Percentiles rank a stretch among this genome's conserved stretches.
These are phyloP conservation scores for Coprinopsis sp. DNA, from an alignment of 768 basidiomycete species.

Conservation along the genomic window DNA sequence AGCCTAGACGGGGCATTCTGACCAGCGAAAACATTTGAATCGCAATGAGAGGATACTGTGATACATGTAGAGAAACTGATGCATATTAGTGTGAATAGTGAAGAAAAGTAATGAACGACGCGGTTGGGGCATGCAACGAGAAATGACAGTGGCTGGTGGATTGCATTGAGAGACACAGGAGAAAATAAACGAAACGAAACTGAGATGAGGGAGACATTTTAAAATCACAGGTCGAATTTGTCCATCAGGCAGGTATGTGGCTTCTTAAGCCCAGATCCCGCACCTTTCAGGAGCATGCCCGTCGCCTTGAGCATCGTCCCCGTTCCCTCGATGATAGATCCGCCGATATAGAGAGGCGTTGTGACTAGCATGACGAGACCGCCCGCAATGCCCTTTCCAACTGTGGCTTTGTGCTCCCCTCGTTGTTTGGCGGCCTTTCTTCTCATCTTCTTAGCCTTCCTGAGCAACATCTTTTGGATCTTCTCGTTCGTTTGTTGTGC, in stretches of 20 bases:
- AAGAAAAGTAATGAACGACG: too few species aligned
- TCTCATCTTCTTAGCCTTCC: neutral
- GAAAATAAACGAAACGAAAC: too few species aligned
- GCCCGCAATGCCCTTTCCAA: neutral
- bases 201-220: too few species aligned
- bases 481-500: neutral
- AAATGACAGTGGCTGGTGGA: too few species aligned
- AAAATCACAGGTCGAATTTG: slow-evolving; percentile 2
- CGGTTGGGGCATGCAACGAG: too few species aligned
- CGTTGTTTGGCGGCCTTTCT: neutral
- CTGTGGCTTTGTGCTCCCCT: neutral
- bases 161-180: too few species aligned
- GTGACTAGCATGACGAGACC: slow-evolving; percentile 2
- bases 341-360: slow-evolving; percentile 1
- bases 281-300: neutral
- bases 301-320: slow-evolving; percentile 5
- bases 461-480: neutral
- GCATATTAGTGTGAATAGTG: too few species aligned
- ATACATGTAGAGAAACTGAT: too few species aligned
- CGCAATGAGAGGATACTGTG: too few species aligned
- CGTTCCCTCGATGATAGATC: slow-evolving; percentile 4
- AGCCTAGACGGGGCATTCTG: too few species aligned
- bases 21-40: too few species aligned
- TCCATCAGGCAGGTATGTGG: slow-evolving; percentile 5
- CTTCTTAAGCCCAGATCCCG: slow-evolving; percentile 6